Conservation (phyloP, 2,329 filamentous ascomycete genomes). For the Berkeleyomyces rouxiae region DNA sequence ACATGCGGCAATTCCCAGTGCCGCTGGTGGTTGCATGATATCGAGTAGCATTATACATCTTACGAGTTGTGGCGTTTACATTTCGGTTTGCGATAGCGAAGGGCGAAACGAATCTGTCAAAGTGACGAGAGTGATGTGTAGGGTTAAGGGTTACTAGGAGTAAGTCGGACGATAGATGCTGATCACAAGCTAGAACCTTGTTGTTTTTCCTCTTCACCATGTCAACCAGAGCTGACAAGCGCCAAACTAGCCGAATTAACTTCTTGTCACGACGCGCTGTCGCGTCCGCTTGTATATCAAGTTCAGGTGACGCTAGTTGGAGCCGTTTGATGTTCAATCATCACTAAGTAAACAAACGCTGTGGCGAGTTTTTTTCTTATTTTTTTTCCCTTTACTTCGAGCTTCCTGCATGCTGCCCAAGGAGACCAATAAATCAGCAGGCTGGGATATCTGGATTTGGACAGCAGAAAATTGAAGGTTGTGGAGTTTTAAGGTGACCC, state of each 20-base stretch:
- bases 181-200: background rate
- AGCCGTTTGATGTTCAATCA: background rate
- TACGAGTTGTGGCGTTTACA: background rate
- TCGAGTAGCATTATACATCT: background rate
- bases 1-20: background rate
- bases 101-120: no score
- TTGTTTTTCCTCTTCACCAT: background rate
- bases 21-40: background rate
- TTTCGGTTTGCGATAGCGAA: no score
- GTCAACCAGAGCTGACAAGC: background rate
- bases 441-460: background rate
- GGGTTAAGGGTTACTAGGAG: background rate
- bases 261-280: background rate
- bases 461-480: background rate
- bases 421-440: background rate
- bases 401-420: background rate
- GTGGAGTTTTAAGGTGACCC: background rate
- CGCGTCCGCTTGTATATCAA: background rate
- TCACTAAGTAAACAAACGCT: background rate
- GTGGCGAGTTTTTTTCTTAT: background rate
- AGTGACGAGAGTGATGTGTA: background rate
- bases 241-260: background rate
- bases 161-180: background rate
- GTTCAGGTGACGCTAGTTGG: background rate
- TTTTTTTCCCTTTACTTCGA: no score